Conservation (phyloP, 139 green algal species). For the Microglena sp. region DNA sequence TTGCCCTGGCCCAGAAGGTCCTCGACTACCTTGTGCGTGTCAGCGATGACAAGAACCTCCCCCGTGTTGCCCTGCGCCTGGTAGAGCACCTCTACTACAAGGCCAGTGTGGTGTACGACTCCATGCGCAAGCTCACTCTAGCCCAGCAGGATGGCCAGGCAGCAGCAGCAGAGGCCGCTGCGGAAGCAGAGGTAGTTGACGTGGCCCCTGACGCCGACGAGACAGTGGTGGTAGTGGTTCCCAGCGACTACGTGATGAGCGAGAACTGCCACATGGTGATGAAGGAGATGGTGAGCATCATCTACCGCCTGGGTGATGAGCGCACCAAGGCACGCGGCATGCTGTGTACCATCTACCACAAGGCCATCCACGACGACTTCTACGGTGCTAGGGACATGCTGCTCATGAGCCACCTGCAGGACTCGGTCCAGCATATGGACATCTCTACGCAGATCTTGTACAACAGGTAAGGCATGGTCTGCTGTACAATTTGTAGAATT, state of each 20-base stretch:
- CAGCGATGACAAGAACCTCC: slow-evolving; percentile 23
- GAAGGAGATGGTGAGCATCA: slow-evolving; percentile 46
- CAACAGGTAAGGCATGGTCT: no score
- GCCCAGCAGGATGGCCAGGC: slow-evolving; percentile 42
- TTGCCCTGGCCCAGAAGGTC: slow-evolving; percentile 78
- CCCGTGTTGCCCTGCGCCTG: slow-evolving; percentile 41
- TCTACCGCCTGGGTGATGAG: slow-evolving; percentile 91
- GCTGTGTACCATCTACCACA: slow-evolving; percentile 92
- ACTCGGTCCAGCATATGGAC: slow-evolving; percentile 71
- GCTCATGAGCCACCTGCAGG: slow-evolving; percentile 92
- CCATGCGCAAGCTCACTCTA: slow-evolving; percentile 66
- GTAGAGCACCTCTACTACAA: slow-evolving; percentile 99
- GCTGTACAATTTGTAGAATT: no score
- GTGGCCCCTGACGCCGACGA: slow-evolving; percentile 37
- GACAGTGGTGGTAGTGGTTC: slow-evolving; percentile 38
- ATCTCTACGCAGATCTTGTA: slow-evolving; percentile 95
- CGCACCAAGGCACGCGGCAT: slow-evolving; percentile 93
- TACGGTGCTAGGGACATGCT: slow-evolving; percentile 85
- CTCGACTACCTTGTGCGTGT: slow-evolving; percentile 43
- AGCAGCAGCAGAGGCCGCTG: slow-evolving; percentile 15
- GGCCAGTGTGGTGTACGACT: slow-evolving; percentile 61
- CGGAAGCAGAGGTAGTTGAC: slow-evolving; percentile 13
- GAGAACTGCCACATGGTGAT: slow-evolving; percentile 50
- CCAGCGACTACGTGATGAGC: slow-evolving; percentile 60
- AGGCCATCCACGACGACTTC: slow-evolving; percentile 85